phyloP scores from a whole-genome alignment of 2,329 filamentous ascomycete genomes.

The Pseudogymnoascus sp. region DNA sequence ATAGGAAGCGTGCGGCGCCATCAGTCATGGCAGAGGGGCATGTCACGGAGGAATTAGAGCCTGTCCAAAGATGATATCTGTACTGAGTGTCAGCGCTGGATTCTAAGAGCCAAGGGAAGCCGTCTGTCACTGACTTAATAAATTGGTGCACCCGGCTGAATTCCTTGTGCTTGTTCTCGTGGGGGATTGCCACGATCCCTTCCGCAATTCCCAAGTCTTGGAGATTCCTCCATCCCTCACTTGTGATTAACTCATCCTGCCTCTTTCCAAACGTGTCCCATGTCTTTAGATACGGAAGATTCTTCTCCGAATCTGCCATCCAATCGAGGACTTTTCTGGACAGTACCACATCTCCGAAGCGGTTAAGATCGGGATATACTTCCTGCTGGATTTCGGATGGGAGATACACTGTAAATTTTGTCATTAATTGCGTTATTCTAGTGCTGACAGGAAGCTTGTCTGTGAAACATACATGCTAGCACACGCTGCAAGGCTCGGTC shows the following conservation, averaged over 20 bases:
- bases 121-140: conserved; percentile 33
- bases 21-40: conserved; percentile 64
- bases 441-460: conserved; percentile 3
- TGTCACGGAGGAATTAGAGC: not conserved
- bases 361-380: conserved; percentile 17
- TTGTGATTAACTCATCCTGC: conserved; percentile 52
- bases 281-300: conserved; percentile 40
- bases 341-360: conserved; percentile 46
- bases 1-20: conserved; percentile 48
- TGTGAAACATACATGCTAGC: conserved; percentile 39
- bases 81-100: conserved; percentile 14
- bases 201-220: conserved; percentile 52
- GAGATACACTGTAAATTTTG: conserved; percentile 24
- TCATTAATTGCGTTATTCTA: conserved; percentile 16
- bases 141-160: conserved; percentile 55
- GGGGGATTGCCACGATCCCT: conserved; percentile 33
- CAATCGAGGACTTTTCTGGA: conserved; percentile 47
- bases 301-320: conserved; percentile 57
- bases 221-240: conserved; percentile 58
- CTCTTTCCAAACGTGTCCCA: conserved; percentile 56
- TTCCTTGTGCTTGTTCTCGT: conserved; percentile 33
- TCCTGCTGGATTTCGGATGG: conserved; percentile 20
- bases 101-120: not conserved
- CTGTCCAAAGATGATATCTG: conserved; percentile 13
- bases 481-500: conserved; percentile 46